These are phyloP conservation scores for Colletotrichum phormii DNA, from an alignment of 2,329 filamentous ascomycete species.

Conservation along the genomic window DNA sequence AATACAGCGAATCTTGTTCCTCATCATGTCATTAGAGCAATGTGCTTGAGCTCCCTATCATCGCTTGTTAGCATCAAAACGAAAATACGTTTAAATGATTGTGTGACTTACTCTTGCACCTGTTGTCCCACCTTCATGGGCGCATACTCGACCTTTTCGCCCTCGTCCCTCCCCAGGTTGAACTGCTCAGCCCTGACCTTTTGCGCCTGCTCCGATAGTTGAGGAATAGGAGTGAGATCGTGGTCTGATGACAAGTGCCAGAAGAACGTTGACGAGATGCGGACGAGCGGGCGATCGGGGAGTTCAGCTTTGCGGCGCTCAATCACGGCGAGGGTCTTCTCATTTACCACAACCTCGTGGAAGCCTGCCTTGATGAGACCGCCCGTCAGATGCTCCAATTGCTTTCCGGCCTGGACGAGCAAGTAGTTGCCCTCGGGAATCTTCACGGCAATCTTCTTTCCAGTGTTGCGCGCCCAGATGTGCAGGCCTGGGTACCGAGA, in stretches of 20 bases:
- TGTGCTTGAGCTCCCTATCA: constrained; percentile 62
- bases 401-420: constrained; percentile 72
- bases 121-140: constrained; percentile 70
- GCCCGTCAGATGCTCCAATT: constrained; percentile 71
- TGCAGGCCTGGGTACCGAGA: constrained; percentile 71
- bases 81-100: too few relatives aligned
- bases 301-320: constrained; percentile 52
- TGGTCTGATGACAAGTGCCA: constrained; percentile 70
- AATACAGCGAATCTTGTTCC: constrained; percentile 16
- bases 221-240: constrained; percentile 63
- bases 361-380: constrained; percentile 71
- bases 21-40: constrained; percentile 56
- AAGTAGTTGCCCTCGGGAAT: constrained; percentile 69
- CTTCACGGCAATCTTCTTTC: constrained; percentile 67
- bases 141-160: constrained; percentile 59
- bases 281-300: constrained; percentile 63
- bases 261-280: constrained; percentile 72
- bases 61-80: neutral
- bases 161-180: constrained; percentile 64
- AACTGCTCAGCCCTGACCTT: constrained; percentile 59
- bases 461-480: constrained; percentile 74
- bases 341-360: constrained; percentile 71
- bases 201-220: constrained; percentile 57
- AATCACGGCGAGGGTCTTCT: constrained; percentile 61
- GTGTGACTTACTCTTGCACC: constrained; percentile 62